These are phyloP conservation scores for Alternaria sp. DNA, from an alignment of 2,329 filamentous ascomycete species.

Conservation along the genomic window DNA sequence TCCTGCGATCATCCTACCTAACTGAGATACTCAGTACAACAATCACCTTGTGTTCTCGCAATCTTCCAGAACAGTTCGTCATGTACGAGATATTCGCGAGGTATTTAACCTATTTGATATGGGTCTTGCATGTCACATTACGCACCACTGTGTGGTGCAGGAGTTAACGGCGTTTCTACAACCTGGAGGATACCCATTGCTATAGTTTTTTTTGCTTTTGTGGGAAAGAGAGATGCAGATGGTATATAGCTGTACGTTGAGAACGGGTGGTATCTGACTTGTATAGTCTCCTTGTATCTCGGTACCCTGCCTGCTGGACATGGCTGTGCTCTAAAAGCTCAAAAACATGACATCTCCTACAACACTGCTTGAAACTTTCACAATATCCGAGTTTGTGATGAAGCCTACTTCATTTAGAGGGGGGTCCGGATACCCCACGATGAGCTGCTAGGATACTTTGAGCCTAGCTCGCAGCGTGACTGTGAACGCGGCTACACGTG, in stretches of 20 bases:
- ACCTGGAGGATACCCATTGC: slow-evolving; percentile 31
- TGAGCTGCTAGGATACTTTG: neutral
- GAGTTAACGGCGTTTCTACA: slow-evolving; percentile 21
- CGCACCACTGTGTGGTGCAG: slow-evolving; percentile 19
- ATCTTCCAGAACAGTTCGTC: neutral
- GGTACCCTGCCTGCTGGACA: slow-evolving; percentile 20
- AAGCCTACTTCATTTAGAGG: neutral
- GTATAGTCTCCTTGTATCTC: slow-evolving; percentile 14
- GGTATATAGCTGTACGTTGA: slow-evolving; percentile 8
- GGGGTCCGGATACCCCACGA: neutral
- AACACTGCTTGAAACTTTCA: neutral
- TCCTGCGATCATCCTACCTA: slow-evolving; percentile 49
- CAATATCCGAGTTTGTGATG: too few species aligned
- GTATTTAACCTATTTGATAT: neutral
- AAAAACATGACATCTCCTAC: slow-evolving; percentile 8
- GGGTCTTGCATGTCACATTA: slow-evolving; percentile 15
- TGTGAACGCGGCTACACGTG: slow-evolving; percentile 18
- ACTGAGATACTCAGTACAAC: slow-evolving; percentile 25
- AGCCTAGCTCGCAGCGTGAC: neutral
- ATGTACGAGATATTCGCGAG: neutral
- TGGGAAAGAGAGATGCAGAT: neutral
- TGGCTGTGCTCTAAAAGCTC: slow-evolving; percentile 8
- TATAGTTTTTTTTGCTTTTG: slow-evolving; percentile 9
- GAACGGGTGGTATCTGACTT: slow-evolving; percentile 23
- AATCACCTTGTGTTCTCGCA: neutral